Evolutionary conservation across 768 basidiomycete species (phyloP), one percentile per base, ranked within the genome.

Genomic region (Tremella mesenterica): DNA sequence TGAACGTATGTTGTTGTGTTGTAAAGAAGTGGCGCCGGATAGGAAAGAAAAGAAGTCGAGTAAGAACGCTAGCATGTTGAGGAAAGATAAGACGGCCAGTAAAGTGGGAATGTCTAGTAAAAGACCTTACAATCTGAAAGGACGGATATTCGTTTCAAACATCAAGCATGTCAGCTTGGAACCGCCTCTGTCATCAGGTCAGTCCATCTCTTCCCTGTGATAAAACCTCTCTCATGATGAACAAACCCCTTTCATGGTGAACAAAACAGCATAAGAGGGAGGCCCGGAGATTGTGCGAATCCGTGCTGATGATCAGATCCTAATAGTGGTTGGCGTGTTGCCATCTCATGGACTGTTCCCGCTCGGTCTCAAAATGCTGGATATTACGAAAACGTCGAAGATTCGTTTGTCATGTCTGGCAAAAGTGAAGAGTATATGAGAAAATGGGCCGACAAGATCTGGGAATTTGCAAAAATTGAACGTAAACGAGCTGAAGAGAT

Each of bases 1-100:
- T 61, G 92, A 97, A 76, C 90, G 90, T 77, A 99, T 99, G 74
- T 90, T 99, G 60, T 80, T 97, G 20, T 99, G 95, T 75, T 97
- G 95, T 79, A 97, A 97, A 73, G 95, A 97, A 72, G 85, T 85
- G 5, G 69, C 79, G 14, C 78, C 78, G 4, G 78, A 79, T 5
- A 78, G 80, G 34, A 72, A 68, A 52, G 82, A 81, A 73, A 87
- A 88, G 74, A 62, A 64, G 54, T 77, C 76, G 33, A 78, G 79
- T 61, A 96, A 96, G 79, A 90, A 80, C 67, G 86, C 87, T 52
- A 88, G 88, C 6, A 81, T 96, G 46, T 73, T 95, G 56, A 89
- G 92, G 79, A 93, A 91, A 74, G 30, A 75, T 79, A 27, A 62
- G 76, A 20, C 74, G 78, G 21, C 79, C 6, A 59, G 83, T 16